A percentile compares a stretch with the other conserved stretches of the same genome.
phyloP scores from a whole-genome alignment of 139 green algal species.

The Coelastrella sp. region DNA sequence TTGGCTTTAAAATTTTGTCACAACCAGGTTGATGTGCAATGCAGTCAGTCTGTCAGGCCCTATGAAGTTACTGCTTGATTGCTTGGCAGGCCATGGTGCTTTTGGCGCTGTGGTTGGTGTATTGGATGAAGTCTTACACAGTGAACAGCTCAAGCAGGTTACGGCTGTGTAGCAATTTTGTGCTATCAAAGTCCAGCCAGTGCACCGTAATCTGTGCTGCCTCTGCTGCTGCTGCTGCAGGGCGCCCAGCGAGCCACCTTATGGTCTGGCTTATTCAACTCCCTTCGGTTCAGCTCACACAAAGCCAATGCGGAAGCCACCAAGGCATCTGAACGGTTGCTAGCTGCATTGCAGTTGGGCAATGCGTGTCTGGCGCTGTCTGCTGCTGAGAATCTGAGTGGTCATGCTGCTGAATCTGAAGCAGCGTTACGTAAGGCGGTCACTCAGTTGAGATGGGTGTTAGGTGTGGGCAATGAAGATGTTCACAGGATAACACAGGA shows the following conservation, averaged over 20 bases:
- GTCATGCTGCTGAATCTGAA: background rate
- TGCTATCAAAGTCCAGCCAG: background rate
- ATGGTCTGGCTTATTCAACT: background rate
- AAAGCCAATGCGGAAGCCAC: background rate
- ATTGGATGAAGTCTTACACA: too few species aligned
- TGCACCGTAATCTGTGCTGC: background rate
- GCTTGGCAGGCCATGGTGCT: too few species aligned
- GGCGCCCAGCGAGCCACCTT: slow-evolving; percentile 24
- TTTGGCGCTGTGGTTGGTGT: too few species aligned
- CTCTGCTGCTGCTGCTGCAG: slow-evolving; percentile 20
- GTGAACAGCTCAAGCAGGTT: too few species aligned
- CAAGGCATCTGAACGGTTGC: slow-evolving; percentile 1
- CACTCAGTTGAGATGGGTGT: slow-evolving; percentile 21
- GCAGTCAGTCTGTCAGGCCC: too few species aligned
- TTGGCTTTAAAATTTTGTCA: too few species aligned
- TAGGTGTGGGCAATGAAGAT: background rate
- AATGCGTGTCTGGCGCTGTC: slow-evolving; percentile 20
- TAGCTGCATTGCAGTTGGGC: slow-evolving; percentile 35
- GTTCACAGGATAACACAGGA: background rate
- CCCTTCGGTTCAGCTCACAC: background rate
- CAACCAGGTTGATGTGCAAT: too few species aligned
- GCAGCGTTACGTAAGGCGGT: slow-evolving; percentile 11
- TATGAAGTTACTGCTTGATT: too few species aligned
- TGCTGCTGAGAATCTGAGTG: slow-evolving; percentile 2
- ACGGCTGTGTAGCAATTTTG: too few species aligned